phyloP scores from a whole-genome alignment of 2,329 filamentous ascomycete genomes.

The Beauveria brongniartii region DNA sequence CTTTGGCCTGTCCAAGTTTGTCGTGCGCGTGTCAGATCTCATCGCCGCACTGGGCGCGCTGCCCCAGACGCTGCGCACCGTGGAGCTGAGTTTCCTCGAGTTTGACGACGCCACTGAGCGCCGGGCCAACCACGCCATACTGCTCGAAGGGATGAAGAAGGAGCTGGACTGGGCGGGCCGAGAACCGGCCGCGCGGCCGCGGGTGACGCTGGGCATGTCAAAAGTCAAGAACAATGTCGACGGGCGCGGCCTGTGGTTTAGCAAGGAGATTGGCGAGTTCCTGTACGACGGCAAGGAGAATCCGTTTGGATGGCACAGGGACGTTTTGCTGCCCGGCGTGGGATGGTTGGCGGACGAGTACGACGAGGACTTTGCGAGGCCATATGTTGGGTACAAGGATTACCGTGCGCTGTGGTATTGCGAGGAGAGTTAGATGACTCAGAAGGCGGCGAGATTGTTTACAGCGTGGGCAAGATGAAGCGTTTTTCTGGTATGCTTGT shows the following conservation, averaged over 20 bases:
- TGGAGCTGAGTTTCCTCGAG: constrained; percentile 26
- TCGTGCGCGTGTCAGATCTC: constrained; percentile 20
- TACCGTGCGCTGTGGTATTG: not conserved
- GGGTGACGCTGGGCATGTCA: not conserved
- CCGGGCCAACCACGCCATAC: not conserved
- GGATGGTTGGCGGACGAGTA: not conserved
- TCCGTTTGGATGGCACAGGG: not conserved
- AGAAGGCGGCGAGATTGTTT: too few species aligned
- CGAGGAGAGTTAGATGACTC: not conserved
- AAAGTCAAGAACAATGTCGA: not conserved
- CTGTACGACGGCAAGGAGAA: not conserved
- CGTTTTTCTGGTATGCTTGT: not conserved
- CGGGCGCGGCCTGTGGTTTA: not conserved
- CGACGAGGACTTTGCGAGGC: not conserved
- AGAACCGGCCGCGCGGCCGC: not conserved
- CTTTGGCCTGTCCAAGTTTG: constrained; percentile 22
- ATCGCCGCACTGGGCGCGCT: constrained; percentile 21
- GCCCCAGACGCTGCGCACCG: constrained; percentile 20
- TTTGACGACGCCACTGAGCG: constrained; percentile 15
- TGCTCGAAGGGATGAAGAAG: not conserved
- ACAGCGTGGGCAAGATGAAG: too few species aligned
- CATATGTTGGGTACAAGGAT: not conserved
- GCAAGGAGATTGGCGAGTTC: not conserved
- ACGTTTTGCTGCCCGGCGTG: not conserved
- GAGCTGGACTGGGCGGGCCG: not conserved